phyloP scores from a whole-genome alignment of 2,329 filamentous ascomycete species.

The Penicillium hordei region DNA sequence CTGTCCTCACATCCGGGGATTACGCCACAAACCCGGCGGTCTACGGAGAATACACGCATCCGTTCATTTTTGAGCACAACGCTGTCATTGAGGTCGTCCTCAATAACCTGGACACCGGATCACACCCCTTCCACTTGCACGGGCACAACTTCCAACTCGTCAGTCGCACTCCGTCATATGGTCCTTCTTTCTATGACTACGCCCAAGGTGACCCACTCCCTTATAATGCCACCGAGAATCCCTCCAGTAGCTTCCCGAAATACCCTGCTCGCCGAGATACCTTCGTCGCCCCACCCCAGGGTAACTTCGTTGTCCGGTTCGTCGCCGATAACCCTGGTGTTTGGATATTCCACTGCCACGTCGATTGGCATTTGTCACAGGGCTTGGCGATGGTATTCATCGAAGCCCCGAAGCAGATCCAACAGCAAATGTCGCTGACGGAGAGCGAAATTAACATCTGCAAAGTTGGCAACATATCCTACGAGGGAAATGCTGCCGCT shows the following conservation, averaged over 20 bases:
- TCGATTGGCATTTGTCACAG: slow-evolving; percentile 72
- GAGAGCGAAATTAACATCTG: slow-evolving; percentile 61
- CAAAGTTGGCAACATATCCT: slow-evolving; percentile 51
- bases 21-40: slow-evolving; percentile 57
- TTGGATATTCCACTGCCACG: slow-evolving; percentile 77
- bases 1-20: slow-evolving; percentile 38
- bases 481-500: slow-evolving; percentile 70
- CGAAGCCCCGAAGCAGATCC: slow-evolving; percentile 63
- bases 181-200: slow-evolving; percentile 56
- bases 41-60: slow-evolving; percentile 66
- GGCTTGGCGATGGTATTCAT: slow-evolving; percentile 67
- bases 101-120: slow-evolving; percentile 44
- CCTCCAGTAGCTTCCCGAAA: slow-evolving; percentile 45
- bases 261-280: slow-evolving; percentile 69
- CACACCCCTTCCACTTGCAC: slow-evolving; percentile 54
- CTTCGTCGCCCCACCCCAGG: slow-evolving; percentile 62
- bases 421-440: slow-evolving; percentile 61
- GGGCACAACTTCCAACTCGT: slow-evolving; percentile 67
- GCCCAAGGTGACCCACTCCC: slow-evolving; percentile 37
- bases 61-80: slow-evolving; percentile 42
- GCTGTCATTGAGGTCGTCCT: slow-evolving; percentile 47
- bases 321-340: slow-evolving; percentile 51
- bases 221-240: slow-evolving; percentile 22
- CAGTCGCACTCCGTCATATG: slow-evolving; percentile 56
- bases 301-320: slow-evolving; percentile 64